Conservation (phyloP, 768 basidiomycete species). For the Lepiota venenata region DNA sequence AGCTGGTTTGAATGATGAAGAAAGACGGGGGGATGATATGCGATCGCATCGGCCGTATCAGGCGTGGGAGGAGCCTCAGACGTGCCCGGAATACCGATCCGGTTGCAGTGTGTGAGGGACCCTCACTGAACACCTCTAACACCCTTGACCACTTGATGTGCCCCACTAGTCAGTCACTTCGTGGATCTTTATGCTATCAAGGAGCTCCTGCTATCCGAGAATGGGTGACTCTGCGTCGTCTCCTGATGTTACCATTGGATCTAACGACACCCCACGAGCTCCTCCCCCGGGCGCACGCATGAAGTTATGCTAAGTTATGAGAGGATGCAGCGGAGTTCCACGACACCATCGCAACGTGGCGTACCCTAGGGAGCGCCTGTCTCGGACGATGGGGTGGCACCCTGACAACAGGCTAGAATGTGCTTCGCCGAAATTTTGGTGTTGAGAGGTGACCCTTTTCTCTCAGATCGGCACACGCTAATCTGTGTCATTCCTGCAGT, state of each 20-base stretch:
- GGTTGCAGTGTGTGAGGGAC: constrained; percentile 73
- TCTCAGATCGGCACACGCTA: no score
- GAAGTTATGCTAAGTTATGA: constrained; percentile 76
- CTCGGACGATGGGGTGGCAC: constrained; percentile 17
- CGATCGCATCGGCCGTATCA: constrained; percentile 60
- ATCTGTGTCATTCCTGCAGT: background rate
- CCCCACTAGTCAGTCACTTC: constrained; percentile 78
- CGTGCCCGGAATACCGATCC: constrained; percentile 87
- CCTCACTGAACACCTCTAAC: background rate
- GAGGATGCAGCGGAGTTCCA: constrained; percentile 86
- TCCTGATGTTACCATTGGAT: constrained; percentile 75
- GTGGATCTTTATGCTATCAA: constrained; percentile 86
- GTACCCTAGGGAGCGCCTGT: constrained; percentile 69
- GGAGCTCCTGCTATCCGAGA: constrained; percentile 49
- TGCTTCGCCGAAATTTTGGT: constrained; percentile 50
- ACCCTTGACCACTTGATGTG: background rate
- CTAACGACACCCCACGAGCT: constrained; percentile 73
- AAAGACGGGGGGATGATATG: constrained; percentile 49
- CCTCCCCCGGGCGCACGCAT: constrained; percentile 71
- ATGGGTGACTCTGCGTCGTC: constrained; percentile 41
- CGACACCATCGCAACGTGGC: constrained; percentile 89
- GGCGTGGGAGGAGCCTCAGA: constrained; percentile 93
- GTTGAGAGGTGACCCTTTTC: constrained; percentile 57
- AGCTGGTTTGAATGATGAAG: constrained; percentile 69
- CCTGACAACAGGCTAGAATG: constrained; percentile 53